These are phyloP conservation scores for Dissophora globulifera DNA, from an alignment of 192 early-diverging fungal species.

Conservation along the genomic window DNA sequence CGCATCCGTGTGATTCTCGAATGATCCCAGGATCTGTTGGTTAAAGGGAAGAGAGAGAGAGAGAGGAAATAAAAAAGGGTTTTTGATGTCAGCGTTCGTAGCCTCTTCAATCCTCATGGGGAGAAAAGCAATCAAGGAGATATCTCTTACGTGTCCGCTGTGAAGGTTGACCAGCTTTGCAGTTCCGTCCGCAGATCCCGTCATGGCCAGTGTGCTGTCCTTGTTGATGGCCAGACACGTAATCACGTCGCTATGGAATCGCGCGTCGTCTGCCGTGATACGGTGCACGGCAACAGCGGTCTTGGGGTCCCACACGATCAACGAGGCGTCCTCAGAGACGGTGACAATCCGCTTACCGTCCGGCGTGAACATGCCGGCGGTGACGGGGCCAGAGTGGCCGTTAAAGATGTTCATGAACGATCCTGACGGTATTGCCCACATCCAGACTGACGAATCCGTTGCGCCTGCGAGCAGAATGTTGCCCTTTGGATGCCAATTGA, in stretches of 20 bases:
- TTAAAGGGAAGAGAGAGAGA: no score
- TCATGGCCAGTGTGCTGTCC: slow-evolving; percentile 81
- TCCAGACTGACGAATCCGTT: slow-evolving; percentile 92
- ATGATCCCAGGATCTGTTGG: slow-evolving; percentile 75
- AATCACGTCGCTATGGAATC: slow-evolving; percentile 87
- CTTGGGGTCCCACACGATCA: slow-evolving; percentile 96
- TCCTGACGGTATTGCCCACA: slow-evolving; percentile 93
- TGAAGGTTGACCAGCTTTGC: slow-evolving; percentile 80
- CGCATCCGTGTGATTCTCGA: slow-evolving; percentile 87
- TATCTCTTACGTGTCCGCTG: slow-evolving; percentile 69
- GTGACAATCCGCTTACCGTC: slow-evolving; percentile 90
- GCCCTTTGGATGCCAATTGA: slow-evolving; percentile 97
- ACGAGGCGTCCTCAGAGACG: slow-evolving; percentile 82
- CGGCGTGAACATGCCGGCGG: slow-evolving; percentile 89
- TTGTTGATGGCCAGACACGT: slow-evolving; percentile 78
- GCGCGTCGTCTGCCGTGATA: slow-evolving; percentile 75
- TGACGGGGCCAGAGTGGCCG: slow-evolving; percentile 86
- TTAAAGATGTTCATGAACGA: slow-evolving; percentile 95
- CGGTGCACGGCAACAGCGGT: slow-evolving; percentile 73
- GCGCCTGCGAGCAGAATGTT: slow-evolving; percentile 90
- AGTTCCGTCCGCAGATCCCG: slow-evolving; percentile 84
- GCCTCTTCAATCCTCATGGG: no score
- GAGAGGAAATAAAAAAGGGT: not conserved
- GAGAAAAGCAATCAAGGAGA: no score
- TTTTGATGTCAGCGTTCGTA: not conserved